These are phyloP conservation scores for Populus davidiana DNA, from an alignment of 345 rosid species.

Conservation along the genomic window DNA sequence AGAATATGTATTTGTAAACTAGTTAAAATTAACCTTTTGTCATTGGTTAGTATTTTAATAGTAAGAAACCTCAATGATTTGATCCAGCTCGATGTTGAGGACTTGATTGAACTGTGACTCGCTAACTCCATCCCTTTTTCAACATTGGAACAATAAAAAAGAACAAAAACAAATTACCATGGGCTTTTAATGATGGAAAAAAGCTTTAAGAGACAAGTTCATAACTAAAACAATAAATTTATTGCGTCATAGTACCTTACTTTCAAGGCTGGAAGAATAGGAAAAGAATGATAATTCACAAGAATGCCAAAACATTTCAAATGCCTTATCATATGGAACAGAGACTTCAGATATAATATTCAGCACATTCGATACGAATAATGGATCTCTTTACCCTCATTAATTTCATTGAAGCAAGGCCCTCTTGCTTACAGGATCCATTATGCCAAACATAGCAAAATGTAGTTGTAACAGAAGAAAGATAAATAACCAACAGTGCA, in stretches of 20 bases:
- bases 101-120: slow-evolving; percentile 31
- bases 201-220: not conserved
- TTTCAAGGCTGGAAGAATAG: not conserved
- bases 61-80: slow-evolving; percentile 22
- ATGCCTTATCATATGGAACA: not conserved
- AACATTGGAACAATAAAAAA: not conserved
- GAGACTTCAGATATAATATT: not conserved
- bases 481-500: not conserved
- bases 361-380: not conserved
- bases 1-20: not conserved
- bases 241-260: not conserved
- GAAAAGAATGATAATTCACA: too few relatives aligned
- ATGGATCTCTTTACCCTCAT: not conserved
- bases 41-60: not conserved
- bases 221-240: not conserved
- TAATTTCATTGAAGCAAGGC: not conserved
- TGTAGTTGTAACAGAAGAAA: not conserved
- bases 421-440: not conserved
- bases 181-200: not conserved
- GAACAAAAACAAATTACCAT: not conserved
- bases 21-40: not conserved
- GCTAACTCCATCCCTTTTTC: slow-evolving; percentile 25
- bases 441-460: not conserved
- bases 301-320: not conserved
- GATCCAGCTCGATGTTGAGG: slow-evolving; percentile 23